Conservation (phyloP, 2,329 filamentous ascomycete genomes). For the Rugonectria rugulosa region DNA sequence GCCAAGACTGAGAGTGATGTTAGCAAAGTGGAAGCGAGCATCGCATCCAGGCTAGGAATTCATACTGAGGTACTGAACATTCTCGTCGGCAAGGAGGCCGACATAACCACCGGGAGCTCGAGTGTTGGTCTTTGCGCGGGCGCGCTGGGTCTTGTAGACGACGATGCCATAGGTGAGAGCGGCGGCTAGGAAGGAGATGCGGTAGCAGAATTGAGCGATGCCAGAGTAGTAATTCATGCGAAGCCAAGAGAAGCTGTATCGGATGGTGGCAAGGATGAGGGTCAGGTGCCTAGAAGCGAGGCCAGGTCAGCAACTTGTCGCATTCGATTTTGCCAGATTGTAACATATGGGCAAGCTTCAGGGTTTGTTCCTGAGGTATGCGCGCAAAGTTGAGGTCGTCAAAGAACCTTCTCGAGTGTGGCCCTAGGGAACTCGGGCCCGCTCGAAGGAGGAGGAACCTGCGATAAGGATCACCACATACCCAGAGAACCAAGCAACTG, state of each 20-base stretch:
- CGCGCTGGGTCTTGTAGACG: constrained; percentile 95
- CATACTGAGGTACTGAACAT: constrained; percentile 94
- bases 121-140: constrained; percentile 77
- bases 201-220: constrained; percentile 85
- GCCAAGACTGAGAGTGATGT: constrained; percentile 74
- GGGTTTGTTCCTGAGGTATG: constrained; percentile 14
- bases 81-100: constrained; percentile 84
- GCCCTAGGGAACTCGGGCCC: constrained; percentile 11
- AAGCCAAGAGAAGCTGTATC: constrained; percentile 86
- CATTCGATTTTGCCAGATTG: not conserved
- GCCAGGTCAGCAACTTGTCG: constrained; percentile 23
- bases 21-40: constrained; percentile 13
- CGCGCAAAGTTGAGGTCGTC: constrained; percentile 22
- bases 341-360: no score
- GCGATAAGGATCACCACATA: constrained; percentile 57
- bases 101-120: constrained; percentile 67
- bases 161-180: constrained; percentile 96
- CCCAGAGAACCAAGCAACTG: constrained; percentile 83
- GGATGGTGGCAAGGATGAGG: constrained; percentile 81
- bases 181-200: constrained; percentile 87
- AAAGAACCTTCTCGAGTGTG: not conserved
- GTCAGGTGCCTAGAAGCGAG: constrained; percentile 74
- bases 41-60: not conserved
- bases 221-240: constrained; percentile 85
- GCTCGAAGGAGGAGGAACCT: constrained; percentile 2